Evolutionary conservation across 148 eudicot species (phyloP).

Genomic region (Vaccinium darrowii): DNA sequence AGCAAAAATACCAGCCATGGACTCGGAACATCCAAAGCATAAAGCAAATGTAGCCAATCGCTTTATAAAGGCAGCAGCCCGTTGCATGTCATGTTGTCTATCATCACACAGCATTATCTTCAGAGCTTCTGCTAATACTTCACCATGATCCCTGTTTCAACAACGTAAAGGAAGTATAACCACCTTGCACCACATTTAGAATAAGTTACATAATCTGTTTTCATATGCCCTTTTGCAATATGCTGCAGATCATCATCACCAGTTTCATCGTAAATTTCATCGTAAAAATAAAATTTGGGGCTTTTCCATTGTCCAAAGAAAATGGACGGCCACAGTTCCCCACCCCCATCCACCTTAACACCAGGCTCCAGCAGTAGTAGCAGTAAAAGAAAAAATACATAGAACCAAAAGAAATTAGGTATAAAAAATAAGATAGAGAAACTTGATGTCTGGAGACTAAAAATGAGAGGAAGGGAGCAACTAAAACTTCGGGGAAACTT

Average conservation of each 20-base stretch:
- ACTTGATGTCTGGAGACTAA: not conserved
- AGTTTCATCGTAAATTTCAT: not conserved
- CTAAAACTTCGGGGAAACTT: not conserved
- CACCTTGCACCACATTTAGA: not conserved
- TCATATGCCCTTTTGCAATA: not conserved
- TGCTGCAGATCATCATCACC: not conserved
- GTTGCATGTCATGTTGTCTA: conserved; percentile 98
- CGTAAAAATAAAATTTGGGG: not conserved
- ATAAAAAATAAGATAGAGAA: not conserved
- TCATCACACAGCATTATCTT: conserved; percentile 96
- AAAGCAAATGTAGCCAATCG: conserved; percentile 77
- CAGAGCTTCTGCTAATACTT: conserved; percentile 83
- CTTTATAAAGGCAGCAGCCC: conserved; percentile 95
- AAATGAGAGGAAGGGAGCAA: not conserved
- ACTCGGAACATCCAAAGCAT: conserved; percentile 81
- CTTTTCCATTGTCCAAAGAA: not conserved
- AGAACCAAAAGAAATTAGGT: not conserved
- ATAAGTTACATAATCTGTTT: not conserved
- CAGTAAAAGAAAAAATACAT: not conserved
- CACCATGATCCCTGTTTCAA: conserved; percentile 74
- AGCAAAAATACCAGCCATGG: conserved; percentile 77
- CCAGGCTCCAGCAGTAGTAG: not conserved
- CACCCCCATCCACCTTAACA: not conserved
- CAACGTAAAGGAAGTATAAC: not conserved
- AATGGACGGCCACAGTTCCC: not conserved